Evolutionary conservation across 176 grass and related monocot genomes (phyloP).

Genomic region (Secale cereale): DNA sequence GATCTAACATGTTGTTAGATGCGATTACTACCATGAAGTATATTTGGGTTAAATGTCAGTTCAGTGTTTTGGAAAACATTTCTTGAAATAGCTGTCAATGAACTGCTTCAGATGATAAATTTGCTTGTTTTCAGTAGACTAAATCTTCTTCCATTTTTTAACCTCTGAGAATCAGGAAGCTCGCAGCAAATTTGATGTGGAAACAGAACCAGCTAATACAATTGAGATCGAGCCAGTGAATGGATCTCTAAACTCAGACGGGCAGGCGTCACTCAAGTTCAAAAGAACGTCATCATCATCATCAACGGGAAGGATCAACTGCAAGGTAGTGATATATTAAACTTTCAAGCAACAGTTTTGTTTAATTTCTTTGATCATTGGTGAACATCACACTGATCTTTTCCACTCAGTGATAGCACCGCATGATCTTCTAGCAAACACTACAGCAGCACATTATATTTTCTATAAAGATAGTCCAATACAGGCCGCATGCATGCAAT

Average conservation of each 20-base stretch:
- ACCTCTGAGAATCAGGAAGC: slow-evolving; percentile 67
- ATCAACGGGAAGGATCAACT: slow-evolving; percentile 76
- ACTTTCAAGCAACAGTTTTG: neutral
- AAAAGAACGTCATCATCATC: slow-evolving; percentile 49
- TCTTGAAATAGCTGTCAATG: neutral
- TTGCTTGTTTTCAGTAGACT: slow-evolving; percentile 14
- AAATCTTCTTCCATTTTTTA: neutral
- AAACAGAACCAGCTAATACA: slow-evolving; percentile 63
- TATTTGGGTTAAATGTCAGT: slow-evolving; percentile 4
- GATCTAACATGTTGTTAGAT: neutral
- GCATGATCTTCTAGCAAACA: neutral
- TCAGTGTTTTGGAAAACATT: neutral
- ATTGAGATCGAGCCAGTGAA: slow-evolving; percentile 68
- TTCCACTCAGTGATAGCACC: neutral
- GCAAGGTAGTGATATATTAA: slow-evolving; percentile 60
- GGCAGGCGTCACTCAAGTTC: slow-evolving; percentile 61
- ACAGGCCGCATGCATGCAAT: neutral
- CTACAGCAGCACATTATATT: neutral
- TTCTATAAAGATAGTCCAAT: slow-evolving; percentile 1
- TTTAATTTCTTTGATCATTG: slow-evolving; percentile 12
- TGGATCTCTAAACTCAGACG: slow-evolving; percentile 64
- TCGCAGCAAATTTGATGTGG: slow-evolving; percentile 85
- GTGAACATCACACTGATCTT: neutral
- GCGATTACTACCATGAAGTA: neutral
- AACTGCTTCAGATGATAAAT: slow-evolving; percentile 16